Evolutionary conservation across 805 yeast genomes (phyloP), one percentile per base, ranked within the genome.

Genomic region (Nakazawaea siamensis): DNA sequence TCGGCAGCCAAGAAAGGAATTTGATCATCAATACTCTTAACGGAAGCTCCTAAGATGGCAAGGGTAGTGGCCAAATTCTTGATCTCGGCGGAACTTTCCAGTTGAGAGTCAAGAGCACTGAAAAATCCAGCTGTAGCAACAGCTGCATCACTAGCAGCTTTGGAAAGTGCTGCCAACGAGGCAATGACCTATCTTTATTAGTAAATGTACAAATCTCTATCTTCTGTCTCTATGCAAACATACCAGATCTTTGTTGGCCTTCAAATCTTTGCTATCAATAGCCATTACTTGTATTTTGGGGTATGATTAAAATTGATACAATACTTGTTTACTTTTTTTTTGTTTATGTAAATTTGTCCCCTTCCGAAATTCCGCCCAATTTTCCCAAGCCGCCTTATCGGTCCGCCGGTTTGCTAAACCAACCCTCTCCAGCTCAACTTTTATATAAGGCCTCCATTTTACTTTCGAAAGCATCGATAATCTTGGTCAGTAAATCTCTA

Each of bases 121-220:
- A 79, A 78, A 60, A 82, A 82, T 50, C 78, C 78, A 40, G 84
- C 73, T 23, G 88, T 74, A 17, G 94, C 90, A 21, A 76, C 59
- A 19, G 95, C 85, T 35, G 90, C 85, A 38, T 81, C 88, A 43
- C 72, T 75, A 24, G 95, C 90, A n/a, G 94, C 86, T 51, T 78
- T 84, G 29, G 92, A 76, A 37, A 87, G 71, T 52, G 82, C 88
- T 49, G 79, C 81, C 41, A 87, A 69, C 1, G 95, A 75, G 27
- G 92, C 72, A 39, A 87, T 87, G 24, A 81, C 71, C 78, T 75
- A 23, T 34, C n/a, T n/a, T n/a, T 14, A 29, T 15, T 34, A 29
- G 29, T 23, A 28, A n/a, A n/a, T n/a, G n/a, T n/a, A n/a, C n/a
- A n/a, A n/a, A n/a, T n/a, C n/a, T n/a, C n/a, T n/a, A n/a, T n/a